phyloP scores from a whole-genome alignment of 2,329 filamentous ascomycete species.

The Neurospora sp. region DNA sequence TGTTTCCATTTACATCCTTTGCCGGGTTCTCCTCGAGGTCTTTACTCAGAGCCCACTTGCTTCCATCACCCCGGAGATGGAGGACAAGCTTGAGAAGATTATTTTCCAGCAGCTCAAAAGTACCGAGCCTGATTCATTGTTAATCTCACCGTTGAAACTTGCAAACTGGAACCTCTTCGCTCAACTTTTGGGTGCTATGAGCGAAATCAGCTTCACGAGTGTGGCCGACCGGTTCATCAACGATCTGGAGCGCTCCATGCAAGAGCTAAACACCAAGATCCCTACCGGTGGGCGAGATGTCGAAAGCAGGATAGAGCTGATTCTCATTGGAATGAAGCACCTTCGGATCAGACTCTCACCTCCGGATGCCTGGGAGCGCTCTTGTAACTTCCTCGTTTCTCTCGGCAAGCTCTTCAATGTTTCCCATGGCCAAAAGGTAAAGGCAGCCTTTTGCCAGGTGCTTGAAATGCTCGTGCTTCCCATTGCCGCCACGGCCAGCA shows the following conservation, averaged over 20 bases:
- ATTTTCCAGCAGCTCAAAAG: constrained; percentile 94
- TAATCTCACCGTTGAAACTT: constrained; percentile 70
- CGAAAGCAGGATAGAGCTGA: constrained; percentile 76
- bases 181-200: constrained; percentile 91
- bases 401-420: constrained; percentile 74
- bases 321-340: constrained; percentile 87
- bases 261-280: constrained; percentile 63
- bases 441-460: constrained; percentile 89
- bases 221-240: constrained; percentile 74
- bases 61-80: constrained; percentile 82
- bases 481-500: constrained; percentile 70
- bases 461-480: constrained; percentile 80
- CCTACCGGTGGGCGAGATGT: constrained; percentile 52
- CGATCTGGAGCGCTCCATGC: constrained; percentile 70
- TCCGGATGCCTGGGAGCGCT: constrained; percentile 69
- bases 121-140: constrained; percentile 72
- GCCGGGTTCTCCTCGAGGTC: constrained; percentile 86
- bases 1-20: constrained; percentile 92
- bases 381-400: constrained; percentile 79
- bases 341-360: constrained; percentile 66
- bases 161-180: constrained; percentile 95
- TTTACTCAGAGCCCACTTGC: constrained; percentile 80
- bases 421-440: constrained; percentile 81
- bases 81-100: constrained; percentile 86
- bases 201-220: constrained; percentile 77